Base-by-base conservation (phyloP, 495 filamentous ascomycete genomes). In the Rhypophila decipiens region DNA sequence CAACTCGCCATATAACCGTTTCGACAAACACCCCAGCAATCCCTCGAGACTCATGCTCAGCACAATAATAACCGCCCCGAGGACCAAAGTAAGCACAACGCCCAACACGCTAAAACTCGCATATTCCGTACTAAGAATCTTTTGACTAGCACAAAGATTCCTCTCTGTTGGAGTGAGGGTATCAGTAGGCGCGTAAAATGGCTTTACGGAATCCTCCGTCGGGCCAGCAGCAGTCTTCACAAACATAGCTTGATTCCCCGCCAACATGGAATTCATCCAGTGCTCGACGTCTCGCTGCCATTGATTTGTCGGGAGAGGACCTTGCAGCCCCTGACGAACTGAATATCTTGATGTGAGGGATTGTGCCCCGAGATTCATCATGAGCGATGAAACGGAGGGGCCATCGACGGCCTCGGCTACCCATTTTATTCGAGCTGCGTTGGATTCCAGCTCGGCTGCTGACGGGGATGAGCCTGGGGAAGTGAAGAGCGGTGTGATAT, bases 251-350 rank as follows among this genome's bases (percentile, higher is more conserved):
- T 69, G 66, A 19, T 60, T 17, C 18, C 53, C 52, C 10, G 64
- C 60, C 24, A 66, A 49, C 7, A 43, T 41, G 12, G 51, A 49
- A 2, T 39, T 51, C 24, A 60, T 56, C 62, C 62, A 66, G 22
- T 46, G 29, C 23, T 46, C 42, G 7, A 66, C 58, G 39, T 67
- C 63, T 3, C 54, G 50, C 39, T 56, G 52, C 64, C 64, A 69
- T 46, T 69, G 66, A 36, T 50, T 61, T 1, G 54, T 29, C 0
- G 63, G 64, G 9, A 63, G 40, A 5, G 15, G 24, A n/a, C 50
- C 53, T 21, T 42, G 38, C 11, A 51, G n/a, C 5, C 40, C 45
- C 5, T 34, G 37, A 27, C 12, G 42, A 29, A 44, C 44, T 12
- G 23, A 31, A 34, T 39, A 15, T 17, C 42, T 33, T 2, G 49